Base-by-base conservation (phyloP, 306 rosid genomes). In the Canavalia gladiata region DNA sequence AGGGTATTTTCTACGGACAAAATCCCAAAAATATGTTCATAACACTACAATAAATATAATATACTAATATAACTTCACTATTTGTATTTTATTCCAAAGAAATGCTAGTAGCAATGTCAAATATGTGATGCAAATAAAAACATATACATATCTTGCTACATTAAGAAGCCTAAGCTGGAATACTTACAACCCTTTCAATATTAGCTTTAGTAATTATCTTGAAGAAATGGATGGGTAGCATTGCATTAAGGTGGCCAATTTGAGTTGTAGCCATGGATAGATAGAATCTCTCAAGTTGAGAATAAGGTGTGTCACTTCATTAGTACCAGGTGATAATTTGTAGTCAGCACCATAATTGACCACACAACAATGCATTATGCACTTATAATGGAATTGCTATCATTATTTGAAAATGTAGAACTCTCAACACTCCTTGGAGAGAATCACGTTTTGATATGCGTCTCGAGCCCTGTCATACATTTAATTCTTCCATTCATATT, bases 1-100 rank as follows among this genome's bases (percentile, higher is more conserved):
- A 46, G 4, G 89, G 84, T 30, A 86, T 42, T 47, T 62, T 54
- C 86, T 86, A 76, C 42, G 25, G 25, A 54, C 62, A 57, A 6
- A 33, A 39, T 6, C 30, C 45, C 33, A 68, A 4, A 60, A 6
- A 42, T 31, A 46, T 33, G 31, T 6, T 60, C 59, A 60, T 45
- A 33, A 10, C 9, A 1, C 55, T 43, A 25, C 3, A 54, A 43
- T 0, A 68, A 28, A 45, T 28, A 42, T 39, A 66, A 25, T 7
- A 62, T 0, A 1, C 1, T 66, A 8, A 18, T 5, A 2, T 18
- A 72, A 25, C 45, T 6, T 13, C 6, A 8, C 9, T 47, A 5
- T 45, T 8, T 7, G 39, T 30, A 57, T 28, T 56, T 3, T 56
- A 28, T 56, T 56, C 63, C 12, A 28, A 7, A 28, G 12, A 33